Percentiles rank a stretch among this genome's conserved stretches.
These are phyloP conservation scores for Candida tibetensis DNA, from an alignment of 805 yeast genomes.

Conservation along the genomic window DNA sequence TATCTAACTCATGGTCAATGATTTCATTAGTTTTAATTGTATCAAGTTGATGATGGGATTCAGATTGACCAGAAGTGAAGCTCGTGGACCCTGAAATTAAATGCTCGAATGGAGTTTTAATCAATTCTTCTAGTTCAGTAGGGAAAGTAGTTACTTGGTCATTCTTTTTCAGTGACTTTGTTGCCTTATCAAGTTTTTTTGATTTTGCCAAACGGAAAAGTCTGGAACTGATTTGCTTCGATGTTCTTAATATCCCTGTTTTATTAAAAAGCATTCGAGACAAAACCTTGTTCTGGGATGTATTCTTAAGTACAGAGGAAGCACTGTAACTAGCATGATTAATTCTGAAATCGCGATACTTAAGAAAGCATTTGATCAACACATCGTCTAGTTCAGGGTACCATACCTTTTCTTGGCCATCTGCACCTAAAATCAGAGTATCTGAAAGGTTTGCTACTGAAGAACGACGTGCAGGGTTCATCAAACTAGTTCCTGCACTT, in stretches of 20 bases:
- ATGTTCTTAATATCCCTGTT: conserved; percentile 34
- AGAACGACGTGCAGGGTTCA: conserved; percentile 1
- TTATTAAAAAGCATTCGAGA: conserved; percentile 39
- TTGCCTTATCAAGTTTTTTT: conserved; percentile 19
- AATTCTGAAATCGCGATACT: conserved; percentile 31
- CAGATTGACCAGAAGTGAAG: conserved; percentile 4
- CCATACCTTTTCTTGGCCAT: conserved; percentile 28
- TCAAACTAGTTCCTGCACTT: neutral
- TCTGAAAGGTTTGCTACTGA: conserved; percentile 2
- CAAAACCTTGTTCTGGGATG: conserved; percentile 38
- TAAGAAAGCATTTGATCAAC: conserved; percentile 32
- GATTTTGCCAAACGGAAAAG: conserved; percentile 27
- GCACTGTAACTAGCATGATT: conserved; percentile 20
- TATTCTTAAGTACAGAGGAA: conserved; percentile 23
- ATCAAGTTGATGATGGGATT: conserved; percentile 9
- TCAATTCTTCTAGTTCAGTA: conserved; percentile 24
- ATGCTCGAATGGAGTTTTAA: conserved; percentile 27
- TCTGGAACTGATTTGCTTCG: conserved; percentile 36
- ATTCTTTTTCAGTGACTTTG: conserved; percentile 3
- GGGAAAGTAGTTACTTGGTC: conserved; percentile 8
- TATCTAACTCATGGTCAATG: conserved; percentile 30
- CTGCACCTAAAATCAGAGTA: conserved; percentile 3
- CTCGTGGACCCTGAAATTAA: conserved; percentile 12
- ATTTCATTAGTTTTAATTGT: conserved; percentile 24
- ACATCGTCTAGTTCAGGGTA: conserved; percentile 33